Percentiles rank a stretch among this genome's conserved stretches.
phyloP scores from a whole-genome alignment of 208 protist species.

The Zelonia costaricensis region DNA sequence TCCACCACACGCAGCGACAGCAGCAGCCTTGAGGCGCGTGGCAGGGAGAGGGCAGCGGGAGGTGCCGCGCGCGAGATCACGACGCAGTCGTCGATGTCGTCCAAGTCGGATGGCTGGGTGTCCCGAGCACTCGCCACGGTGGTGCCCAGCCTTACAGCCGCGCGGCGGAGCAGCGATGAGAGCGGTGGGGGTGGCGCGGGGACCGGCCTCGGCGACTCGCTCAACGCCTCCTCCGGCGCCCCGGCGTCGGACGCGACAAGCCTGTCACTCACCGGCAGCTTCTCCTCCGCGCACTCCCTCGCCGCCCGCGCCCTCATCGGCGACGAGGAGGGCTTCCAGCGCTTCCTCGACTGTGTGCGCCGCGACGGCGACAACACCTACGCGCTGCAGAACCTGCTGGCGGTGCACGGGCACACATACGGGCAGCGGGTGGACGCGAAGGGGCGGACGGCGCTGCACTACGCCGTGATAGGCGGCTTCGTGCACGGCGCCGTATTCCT shows the following conservation, averaged over 20 bases:
- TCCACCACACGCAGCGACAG: too few relatives aligned
- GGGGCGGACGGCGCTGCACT: slow-evolving; percentile 34
- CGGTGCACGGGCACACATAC: slow-evolving; percentile 16
- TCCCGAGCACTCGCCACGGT: slow-evolving; percentile 18
- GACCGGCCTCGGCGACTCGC: neutral
- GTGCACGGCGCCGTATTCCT: slow-evolving; percentile 30
- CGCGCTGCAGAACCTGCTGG: slow-evolving; percentile 22
- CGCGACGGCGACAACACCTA: slow-evolving; percentile 34
- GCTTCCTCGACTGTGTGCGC: slow-evolving; percentile 29
- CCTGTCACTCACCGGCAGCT: slow-evolving; percentile 9
- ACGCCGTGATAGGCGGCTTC: slow-evolving; percentile 32
- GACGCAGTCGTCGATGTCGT: too few relatives aligned
- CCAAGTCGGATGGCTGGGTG: slow-evolving; percentile 10
- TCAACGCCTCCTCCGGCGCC: neutral
- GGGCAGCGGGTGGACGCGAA: slow-evolving; percentile 22
- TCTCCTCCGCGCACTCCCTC: slow-evolving; percentile 5
- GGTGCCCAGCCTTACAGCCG: slow-evolving; percentile 10
- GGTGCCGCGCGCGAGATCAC: too few relatives aligned
- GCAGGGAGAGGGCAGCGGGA: too few relatives aligned
- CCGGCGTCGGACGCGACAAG: neutral
- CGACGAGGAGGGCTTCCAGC: slow-evolving; percentile 24
- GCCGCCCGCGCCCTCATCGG: slow-evolving; percentile 13
- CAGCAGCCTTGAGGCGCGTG: too few relatives aligned
- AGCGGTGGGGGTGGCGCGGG: neutral
- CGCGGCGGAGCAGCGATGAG: slow-evolving; percentile 1